Base-by-base conservation (phyloP, 805 yeast species). In the Saccharomycopsis sp. region DNA sequence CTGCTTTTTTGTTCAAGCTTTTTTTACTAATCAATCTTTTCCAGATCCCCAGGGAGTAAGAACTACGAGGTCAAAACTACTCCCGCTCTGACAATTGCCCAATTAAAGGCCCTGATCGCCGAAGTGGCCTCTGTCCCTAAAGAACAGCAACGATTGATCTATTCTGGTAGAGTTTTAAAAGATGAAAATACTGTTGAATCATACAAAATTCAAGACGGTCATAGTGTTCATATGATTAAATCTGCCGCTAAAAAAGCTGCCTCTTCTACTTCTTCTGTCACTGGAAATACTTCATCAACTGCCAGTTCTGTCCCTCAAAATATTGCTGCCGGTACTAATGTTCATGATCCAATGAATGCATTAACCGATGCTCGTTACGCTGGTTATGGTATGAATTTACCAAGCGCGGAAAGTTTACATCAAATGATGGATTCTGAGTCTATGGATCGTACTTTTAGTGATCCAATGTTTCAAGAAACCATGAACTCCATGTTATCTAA, bases 301-400 rank as follows among this genome's bases (percentile, higher is more conserved):
- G 46, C 36, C 32, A 45, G 36, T 43, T 8, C 51, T 19, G 76
- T 78, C 18, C 96, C 96, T n/a, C 58, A 77, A 14, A 84, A 79
- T 53, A 69, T 89, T 36, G 75, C 95, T 3, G 74, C 96, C 2
- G 98, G 98, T 4, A 80, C 76, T 48, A 92, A 89, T 10, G 72
- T 94, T 0, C 84, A 80, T 60, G 86, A 92, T 59, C 94, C 95
- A 28, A 68, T 92, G 53, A 88, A 95, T 9, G 96, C 82, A 49
- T 67, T 89, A 49, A 89, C 97, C 1, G 89, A 95, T 37, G 97
- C 97, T 2, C 74, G 96, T 40, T 92, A 87, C 55, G 96, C 97
- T 2, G 98, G 98, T 1, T 78, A 76, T 52, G 63, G 66, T 36
- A 72, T 87, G 5, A 88, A 86, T 52, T 67, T 92, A 60, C 97